These are phyloP conservation scores for Cystofilobasidium capitatum DNA, from an alignment of 768 basidiomycete genomes.

Conservation along the genomic window DNA sequence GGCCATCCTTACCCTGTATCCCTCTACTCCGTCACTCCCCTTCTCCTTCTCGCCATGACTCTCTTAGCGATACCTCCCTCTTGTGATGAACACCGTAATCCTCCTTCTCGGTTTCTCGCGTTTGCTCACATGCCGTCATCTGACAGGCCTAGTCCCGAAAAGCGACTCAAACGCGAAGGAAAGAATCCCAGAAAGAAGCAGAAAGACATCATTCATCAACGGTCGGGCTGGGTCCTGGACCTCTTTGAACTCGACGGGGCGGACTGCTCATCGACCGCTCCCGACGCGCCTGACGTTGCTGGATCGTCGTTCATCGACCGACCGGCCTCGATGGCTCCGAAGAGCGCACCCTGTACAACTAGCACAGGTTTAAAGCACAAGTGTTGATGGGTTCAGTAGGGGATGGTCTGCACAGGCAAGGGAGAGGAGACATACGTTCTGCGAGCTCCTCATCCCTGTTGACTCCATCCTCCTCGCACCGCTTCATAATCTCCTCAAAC, in stretches of 20 bases:
- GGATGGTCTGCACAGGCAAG: background rate
- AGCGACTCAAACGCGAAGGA: too few relatives aligned
- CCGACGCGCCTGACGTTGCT: background rate
- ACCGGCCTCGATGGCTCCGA: slow-evolving; percentile 20
- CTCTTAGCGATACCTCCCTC: too few relatives aligned
- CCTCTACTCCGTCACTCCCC: too few relatives aligned
- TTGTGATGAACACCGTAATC: too few relatives aligned
- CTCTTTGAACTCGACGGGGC: background rate
- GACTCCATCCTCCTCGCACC: slow-evolving; percentile 27
- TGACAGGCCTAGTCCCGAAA: too few relatives aligned
- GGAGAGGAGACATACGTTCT: slow-evolving; percentile 12
- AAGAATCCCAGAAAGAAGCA: too few relatives aligned
- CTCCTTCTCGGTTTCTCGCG: too few relatives aligned
- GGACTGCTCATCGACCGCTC: background rate
- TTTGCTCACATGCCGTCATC: too few relatives aligned
- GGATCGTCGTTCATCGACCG: slow-evolving; percentile 12
- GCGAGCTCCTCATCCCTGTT: slow-evolving; percentile 26
- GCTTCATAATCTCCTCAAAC: slow-evolving; percentile 26
- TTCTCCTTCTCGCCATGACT: too few relatives aligned
- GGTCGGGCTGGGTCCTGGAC: background rate
- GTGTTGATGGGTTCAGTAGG: background rate
- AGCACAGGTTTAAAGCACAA: background rate
- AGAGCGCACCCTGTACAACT: slow-evolving; percentile 22
- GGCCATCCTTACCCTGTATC: too few relatives aligned
- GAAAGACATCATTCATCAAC: background rate